Evolutionary conservation across 768 basidiomycete species (phyloP), one percentile per base, ranked within the genome.

Genomic region (Boletus vermiculosoides): DNA sequence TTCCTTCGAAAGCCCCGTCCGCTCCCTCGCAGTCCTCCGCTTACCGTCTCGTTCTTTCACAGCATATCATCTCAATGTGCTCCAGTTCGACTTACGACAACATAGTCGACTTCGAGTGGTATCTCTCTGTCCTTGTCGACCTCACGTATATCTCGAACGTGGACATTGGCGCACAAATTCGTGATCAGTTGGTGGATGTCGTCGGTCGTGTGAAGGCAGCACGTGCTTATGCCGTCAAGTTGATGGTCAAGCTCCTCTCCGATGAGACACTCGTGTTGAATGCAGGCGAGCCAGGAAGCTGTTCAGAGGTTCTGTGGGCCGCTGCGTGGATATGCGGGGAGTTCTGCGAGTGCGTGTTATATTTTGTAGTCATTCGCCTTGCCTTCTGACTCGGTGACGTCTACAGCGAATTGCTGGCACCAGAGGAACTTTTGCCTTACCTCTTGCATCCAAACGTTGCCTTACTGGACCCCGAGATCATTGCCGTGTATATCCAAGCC

Each of bases 311-410:
- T 10, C 76, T 97, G 2, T 93, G 91, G 83, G 97, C 95, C 0
- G 95, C 94, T 11, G 93, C 94, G 6, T 99, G 92, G 91, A 90
- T 98, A 62, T 94, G 92, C 59, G 96, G 95, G 20, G 97, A 99
- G 73, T 92, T 93, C 70, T 87, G 89, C 80, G 80, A 85, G 95
- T 94, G 63, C 69, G 88, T 77, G 22, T 52, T 23, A 6, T 15
- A 31, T 34, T 18, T 20, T 15, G 18, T 47, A 8, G 25, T 33
- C 22, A 8, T 18, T 1, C 8, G 18, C 1, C 12, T 23, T 3
- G 18, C 40, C 18, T 31, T 48, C 34, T 64, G 20, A 63, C 20
- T 59, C 52, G 54, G 16, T 54, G 52, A 23, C 46, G 13, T 39
- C 54, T 45, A 34, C 65, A 94, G 93, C 45, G 88, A 93, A 61